phyloP scores from a whole-genome alignment of 208 protist species.

The Blechomonas ayalai region DNA sequence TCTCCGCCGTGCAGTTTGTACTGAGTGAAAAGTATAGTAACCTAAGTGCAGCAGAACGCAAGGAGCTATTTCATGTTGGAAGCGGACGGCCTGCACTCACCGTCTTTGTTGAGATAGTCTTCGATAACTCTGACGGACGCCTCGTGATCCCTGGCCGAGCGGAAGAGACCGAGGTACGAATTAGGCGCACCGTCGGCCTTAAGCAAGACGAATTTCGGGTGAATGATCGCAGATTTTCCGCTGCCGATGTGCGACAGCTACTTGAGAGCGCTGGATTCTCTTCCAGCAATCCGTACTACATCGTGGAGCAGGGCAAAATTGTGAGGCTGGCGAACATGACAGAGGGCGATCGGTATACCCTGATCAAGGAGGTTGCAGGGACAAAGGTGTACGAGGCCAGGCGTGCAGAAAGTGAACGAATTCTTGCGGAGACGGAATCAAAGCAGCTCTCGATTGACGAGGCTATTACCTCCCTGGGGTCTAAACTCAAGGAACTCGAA shows the following conservation, averaged over 20 bases:
- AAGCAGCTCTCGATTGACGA: slow-evolving; percentile 88
- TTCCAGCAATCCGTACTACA: slow-evolving; percentile 98
- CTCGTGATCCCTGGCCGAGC: slow-evolving; percentile 87
- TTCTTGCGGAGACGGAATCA: slow-evolving; percentile 90
- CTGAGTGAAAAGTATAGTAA: slow-evolving; percentile 90
- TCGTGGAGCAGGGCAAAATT: slow-evolving; percentile 99
- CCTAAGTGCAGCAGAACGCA: slow-evolving; percentile 85
- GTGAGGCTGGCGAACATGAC: slow-evolving; percentile 93
- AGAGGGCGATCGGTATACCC: slow-evolving; percentile 92
- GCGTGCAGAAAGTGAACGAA: slow-evolving; percentile 89
- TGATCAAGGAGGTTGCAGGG: slow-evolving; percentile 98
- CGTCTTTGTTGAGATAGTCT: slow-evolving; percentile 97
- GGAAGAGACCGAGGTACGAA: slow-evolving; percentile 90
- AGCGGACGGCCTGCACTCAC: slow-evolving; percentile 81
- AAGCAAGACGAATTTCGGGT: slow-evolving; percentile 99
- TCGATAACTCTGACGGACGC: slow-evolving; percentile 97
- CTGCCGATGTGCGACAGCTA: slow-evolving; percentile 91
- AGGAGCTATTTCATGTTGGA: slow-evolving; percentile 94
- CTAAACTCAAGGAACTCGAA: slow-evolving; percentile 92
- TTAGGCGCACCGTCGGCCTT: slow-evolving; percentile 95
- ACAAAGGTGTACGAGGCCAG: slow-evolving; percentile 97
- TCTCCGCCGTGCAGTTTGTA: slow-evolving; percentile 96
- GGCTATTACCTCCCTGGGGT: slow-evolving; percentile 89
- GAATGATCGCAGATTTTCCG: slow-evolving; percentile 93
- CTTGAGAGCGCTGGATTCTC: slow-evolving; percentile 98